These are phyloP conservation scores for Anisodus tanguticus DNA, from an alignment of 257 asterid species.

Conservation along the genomic window DNA sequence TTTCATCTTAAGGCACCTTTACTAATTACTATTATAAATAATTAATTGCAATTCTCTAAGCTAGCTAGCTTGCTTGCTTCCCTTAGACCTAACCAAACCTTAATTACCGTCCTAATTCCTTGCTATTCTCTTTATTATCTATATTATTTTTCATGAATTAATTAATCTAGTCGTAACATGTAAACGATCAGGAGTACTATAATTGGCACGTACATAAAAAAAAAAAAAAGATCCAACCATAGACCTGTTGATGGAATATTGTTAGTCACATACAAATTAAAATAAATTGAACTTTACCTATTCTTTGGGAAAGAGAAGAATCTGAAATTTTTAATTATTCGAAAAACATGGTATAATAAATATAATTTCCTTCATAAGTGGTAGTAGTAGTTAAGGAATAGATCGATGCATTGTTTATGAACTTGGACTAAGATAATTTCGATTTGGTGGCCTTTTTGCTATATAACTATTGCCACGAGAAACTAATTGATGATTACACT, in stretches of 20 bases:
- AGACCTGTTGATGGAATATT: background rate
- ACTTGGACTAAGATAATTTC: background rate
- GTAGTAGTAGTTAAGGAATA: conserved; percentile 20
- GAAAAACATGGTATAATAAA: conserved; percentile 1
- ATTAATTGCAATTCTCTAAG: background rate
- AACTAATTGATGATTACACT: conserved; percentile 26
- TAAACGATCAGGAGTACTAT: background rate
- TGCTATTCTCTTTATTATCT: too few relatives aligned
- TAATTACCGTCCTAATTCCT: background rate
- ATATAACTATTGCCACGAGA: conserved; percentile 5
- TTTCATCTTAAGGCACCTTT: conserved; percentile 10
- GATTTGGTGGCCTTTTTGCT: conserved; percentile 6
- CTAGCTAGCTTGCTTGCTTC: background rate
- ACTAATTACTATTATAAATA: background rate
- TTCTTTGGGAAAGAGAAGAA: background rate
- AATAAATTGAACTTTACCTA: background rate
- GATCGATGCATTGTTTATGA: background rate
- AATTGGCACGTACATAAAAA: background rate
- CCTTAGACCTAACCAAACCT: background rate
- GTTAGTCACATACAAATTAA: background rate
- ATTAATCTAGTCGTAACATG: background rate
- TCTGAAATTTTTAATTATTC: background rate
- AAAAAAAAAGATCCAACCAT: background rate
- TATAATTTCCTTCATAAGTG: background rate
- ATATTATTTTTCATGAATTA: background rate